Conservation (phyloP, 352 stramenopile species). For the Paralagenidium karlingii region DNA sequence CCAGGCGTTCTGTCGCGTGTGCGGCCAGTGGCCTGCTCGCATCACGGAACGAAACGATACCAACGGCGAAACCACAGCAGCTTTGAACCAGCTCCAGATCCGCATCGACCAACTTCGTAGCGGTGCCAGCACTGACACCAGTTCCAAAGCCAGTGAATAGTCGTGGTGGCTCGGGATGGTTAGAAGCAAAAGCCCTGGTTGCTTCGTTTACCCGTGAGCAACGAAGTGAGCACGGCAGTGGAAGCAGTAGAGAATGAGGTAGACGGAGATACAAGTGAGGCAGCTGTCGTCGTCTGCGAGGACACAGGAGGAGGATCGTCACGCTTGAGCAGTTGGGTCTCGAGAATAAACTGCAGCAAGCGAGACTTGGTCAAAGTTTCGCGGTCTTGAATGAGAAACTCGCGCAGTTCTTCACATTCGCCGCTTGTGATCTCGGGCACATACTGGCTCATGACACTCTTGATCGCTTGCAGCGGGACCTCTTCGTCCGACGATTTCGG, state of each 20-base stretch:
- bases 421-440: conserved; percentile 35
- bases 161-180: no score
- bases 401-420: conserved; percentile 43
- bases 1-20: conserved; percentile 46
- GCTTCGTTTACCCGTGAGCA: no score
- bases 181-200: no score
- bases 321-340: no score
- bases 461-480: conserved; percentile 31
- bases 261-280: no score
- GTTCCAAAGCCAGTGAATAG: no score
- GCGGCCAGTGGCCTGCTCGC: conserved; percentile 38
- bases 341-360: conserved; percentile 12
- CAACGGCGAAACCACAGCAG: conserved; percentile 28
- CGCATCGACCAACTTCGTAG: no score
- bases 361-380: conserved; percentile 15
- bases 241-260: no score
- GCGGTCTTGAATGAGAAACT: conserved; percentile 24
- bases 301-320: no score
- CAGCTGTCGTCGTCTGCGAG: no score
- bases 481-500: conserved; percentile 5
- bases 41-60: conserved; percentile 36
- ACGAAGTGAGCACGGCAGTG: no score
- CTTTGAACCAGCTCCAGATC: conserved; percentile 29
- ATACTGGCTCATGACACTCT: conserved; percentile 12
- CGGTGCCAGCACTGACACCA: no score